Conservation (phyloP, 371 early-diverging fungal genomes). For the Haplosporangium sp. region DNA sequence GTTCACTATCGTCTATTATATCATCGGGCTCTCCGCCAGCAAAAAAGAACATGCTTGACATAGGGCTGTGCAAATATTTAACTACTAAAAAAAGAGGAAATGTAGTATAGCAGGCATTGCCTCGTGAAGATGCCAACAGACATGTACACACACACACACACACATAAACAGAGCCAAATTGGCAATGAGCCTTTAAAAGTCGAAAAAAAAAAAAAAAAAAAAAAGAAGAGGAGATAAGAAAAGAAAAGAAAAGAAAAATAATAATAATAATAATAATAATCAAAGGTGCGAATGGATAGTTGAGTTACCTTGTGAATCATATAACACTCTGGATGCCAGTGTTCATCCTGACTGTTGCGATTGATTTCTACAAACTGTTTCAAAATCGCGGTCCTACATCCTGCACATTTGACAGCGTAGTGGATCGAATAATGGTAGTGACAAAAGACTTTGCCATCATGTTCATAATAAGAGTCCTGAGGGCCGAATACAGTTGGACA, state of each 20-base stretch:
- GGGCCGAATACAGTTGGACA: conserved; percentile 94
- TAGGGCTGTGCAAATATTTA: conserved; percentile 9
- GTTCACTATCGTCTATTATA: neutral
- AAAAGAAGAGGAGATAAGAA: too few species aligned
- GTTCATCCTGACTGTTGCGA: conserved; percentile 74
- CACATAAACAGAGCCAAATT: neutral
- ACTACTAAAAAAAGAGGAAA: neutral
- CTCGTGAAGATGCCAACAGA: neutral
- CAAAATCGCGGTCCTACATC: conserved; percentile 92
- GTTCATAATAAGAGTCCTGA: conserved; percentile 95
- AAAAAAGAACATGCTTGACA: neutral
- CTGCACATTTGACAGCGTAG: conserved; percentile 90
- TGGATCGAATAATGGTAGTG: conserved; percentile 90
- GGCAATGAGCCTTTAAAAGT: neutral
- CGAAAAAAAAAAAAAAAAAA: neutral
- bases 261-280: too few species aligned
- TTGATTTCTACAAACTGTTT: conserved; percentile 94
- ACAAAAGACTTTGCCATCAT: conserved; percentile 88
- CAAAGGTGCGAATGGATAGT: too few species aligned
- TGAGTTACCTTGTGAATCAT: conserved; percentile 91
- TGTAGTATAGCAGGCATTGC: neutral
- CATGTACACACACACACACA: neutral
- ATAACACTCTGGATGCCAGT: conserved; percentile 99
- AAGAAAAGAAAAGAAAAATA: too few species aligned
- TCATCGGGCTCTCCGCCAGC: neutral